Evolutionary conservation across 2,329 filamentous ascomycete species (phyloP).

Genomic region (Alternaria tenuissima): DNA sequence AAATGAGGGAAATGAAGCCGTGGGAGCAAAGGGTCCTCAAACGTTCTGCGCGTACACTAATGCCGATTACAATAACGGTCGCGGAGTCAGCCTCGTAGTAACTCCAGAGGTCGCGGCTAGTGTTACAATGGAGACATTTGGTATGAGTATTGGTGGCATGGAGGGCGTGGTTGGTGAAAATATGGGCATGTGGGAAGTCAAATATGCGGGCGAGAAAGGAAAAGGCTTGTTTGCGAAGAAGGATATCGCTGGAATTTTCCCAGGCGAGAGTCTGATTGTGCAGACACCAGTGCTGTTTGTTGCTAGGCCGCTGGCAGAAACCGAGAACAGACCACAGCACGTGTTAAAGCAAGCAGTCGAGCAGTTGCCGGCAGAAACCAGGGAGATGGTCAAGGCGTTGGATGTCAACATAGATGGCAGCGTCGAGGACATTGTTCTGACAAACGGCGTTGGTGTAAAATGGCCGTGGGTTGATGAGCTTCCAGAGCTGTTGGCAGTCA

Average conservation of each 20-base stretch:
- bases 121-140: constrained; percentile 27
- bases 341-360: constrained; percentile 31
- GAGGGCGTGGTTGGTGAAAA: constrained; percentile 18
- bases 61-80: constrained; percentile 30
- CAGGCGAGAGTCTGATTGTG: constrained; percentile 36
- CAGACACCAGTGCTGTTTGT: constrained; percentile 39
- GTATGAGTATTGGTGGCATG: constrained; percentile 21
- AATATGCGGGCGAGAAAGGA: constrained; percentile 31
- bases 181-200: constrained; percentile 33
- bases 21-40: constrained; percentile 12
- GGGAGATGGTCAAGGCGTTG: constrained; percentile 21
- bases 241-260: constrained; percentile 24
- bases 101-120: constrained; percentile 36
- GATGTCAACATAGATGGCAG: constrained; percentile 25
- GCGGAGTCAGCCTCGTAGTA: constrained; percentile 43
- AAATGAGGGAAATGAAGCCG: constrained; percentile 3
- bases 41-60: constrained; percentile 43
- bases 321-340: constrained; percentile 12
- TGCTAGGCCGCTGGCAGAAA: constrained; percentile 21
- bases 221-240: constrained; percentile 38
- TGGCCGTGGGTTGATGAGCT: constrained; percentile 33
- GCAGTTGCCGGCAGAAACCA: constrained; percentile 35
- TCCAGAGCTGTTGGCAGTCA: constrained; percentile 30
- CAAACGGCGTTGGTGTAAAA: constrained; percentile 34
- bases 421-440: constrained; percentile 32